Evolutionary conservation across 495 filamentous ascomycete genomes (phyloP).

Genomic region (Wilcoxina mikolae): DNA sequence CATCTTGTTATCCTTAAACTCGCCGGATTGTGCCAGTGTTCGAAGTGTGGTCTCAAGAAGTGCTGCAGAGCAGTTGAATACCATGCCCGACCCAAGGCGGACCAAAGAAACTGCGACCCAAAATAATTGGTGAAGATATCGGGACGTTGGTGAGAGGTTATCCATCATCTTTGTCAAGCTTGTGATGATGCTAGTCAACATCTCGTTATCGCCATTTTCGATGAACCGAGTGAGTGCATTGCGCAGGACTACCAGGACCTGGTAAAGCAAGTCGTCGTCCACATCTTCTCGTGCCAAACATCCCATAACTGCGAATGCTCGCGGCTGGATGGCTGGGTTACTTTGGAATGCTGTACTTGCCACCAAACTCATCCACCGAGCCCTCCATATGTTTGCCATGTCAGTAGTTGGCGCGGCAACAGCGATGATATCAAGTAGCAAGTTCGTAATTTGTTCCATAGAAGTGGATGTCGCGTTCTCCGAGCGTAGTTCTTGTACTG

Average conservation of each 20-base stretch:
- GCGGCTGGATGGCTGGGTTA: slow-evolving; percentile 52
- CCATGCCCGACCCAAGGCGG: slow-evolving; percentile 34
- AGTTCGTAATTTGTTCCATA: slow-evolving; percentile 33
- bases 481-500: slow-evolving; percentile 24
- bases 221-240: slow-evolving; percentile 44
- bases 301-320: slow-evolving; percentile 55
- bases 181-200: slow-evolving; percentile 50
- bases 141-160: slow-evolving; percentile 46
- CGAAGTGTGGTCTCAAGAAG: slow-evolving; percentile 47
- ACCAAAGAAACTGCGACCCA: slow-evolving; percentile 54
- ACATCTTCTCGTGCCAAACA: slow-evolving; percentile 52
- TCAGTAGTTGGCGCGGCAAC: slow-evolving; percentile 46
- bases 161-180: slow-evolving; percentile 54
- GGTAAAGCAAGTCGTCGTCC: slow-evolving; percentile 53
- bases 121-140: slow-evolving; percentile 53
- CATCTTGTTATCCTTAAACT: slow-evolving; percentile 44
- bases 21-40: slow-evolving; percentile 42
- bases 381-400: slow-evolving; percentile 52
- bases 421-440: slow-evolving; percentile 46
- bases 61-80: slow-evolving; percentile 48
- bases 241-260: slow-evolving; percentile 49
- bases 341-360: slow-evolving; percentile 57
- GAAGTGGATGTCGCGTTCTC: slow-evolving; percentile 25
- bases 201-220: slow-evolving; percentile 45
- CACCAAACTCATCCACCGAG: slow-evolving; percentile 55